Base-by-base conservation (phyloP, 768 basidiomycete genomes). In the Solioccasus polychromus region DNA sequence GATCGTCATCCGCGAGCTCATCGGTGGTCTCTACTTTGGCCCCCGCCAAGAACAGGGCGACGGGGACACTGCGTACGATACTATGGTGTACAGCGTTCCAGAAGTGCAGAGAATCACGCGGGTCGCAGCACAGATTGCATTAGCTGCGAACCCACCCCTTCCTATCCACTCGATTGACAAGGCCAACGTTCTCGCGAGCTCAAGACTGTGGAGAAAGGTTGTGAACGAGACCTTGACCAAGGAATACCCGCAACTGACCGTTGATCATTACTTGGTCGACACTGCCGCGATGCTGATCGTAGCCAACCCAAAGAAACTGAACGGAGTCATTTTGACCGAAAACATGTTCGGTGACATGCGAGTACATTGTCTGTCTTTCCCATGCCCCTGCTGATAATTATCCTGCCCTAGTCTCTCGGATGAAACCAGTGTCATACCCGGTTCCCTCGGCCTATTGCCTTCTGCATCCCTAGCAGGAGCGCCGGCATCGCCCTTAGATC, bases 281-380 rank as follows among this genome's bases (percentile, higher is more conserved):
- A 87, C 92, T 2, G 93, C 96, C 5, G 84, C 96, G 9, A 98
- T 99, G 96, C 62, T 95, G 50, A 88, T 99, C 64, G 91, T 96
- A 38, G 72, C 85, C 22, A 90, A 77, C 59, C 96, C 96, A 8
- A 80, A 76, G 56, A 95, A 93, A 68, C 75, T 99, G 45, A 99
- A 99, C 63, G 96, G 96, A 50, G 83, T 99, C 36, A 77, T 98
- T 54, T 69, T 99, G 45, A 99, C 93, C 0, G 94, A 94, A 70
- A 97, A 97, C 67, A 67, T 97, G 66, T 96, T 97, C 53, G 94
- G 94, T 36, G 94, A 97, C 67, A 97, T 97, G 96, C 97, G 62
- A 61, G 91, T 72, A 41, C 37, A 22, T 18, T 12, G 23, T 20
- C 17, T 5, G 7, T 11, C 17, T 28, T 28, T 46, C 37, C 8